Evolutionary conservation across 768 basidiomycete genomes (phyloP).

Genomic region (Terana coerulea): DNA sequence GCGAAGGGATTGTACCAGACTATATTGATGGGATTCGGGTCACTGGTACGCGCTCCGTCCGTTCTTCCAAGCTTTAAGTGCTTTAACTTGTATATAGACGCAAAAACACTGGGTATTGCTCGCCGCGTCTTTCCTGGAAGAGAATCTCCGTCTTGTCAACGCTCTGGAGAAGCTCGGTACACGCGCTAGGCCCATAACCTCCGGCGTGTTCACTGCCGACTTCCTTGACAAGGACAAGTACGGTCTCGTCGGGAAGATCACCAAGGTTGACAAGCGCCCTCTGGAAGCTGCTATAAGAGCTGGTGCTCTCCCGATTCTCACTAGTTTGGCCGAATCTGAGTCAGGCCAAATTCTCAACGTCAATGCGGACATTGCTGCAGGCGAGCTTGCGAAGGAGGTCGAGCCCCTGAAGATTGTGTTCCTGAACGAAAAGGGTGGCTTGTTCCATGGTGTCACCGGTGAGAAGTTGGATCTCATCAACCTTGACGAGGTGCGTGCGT

Average conservation of each 20-base stretch:
- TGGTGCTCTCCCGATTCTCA: slow-evolving; percentile 93
- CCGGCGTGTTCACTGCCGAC: slow-evolving; percentile 96
- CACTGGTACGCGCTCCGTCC: slow-evolving; percentile 55
- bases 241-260: slow-evolving; percentile 93
- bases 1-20: slow-evolving; percentile 91
- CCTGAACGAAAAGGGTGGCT: slow-evolving; percentile 95
- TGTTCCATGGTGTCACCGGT: slow-evolving; percentile 96
- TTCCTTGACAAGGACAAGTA: slow-evolving; percentile 96
- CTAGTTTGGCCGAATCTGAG: slow-evolving; percentile 87
- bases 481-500: slow-evolving; percentile 75
- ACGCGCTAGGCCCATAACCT: slow-evolving; percentile 95
- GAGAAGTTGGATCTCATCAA: slow-evolving; percentile 97
- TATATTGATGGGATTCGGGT: slow-evolving; percentile 98
- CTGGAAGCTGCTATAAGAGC: slow-evolving; percentile 96
- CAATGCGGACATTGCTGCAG: slow-evolving; percentile 97
- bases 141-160: slow-evolving; percentile 91
- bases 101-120: slow-evolving; percentile 91
- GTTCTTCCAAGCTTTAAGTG: neutral
- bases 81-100: slow-evolving; percentile 46
- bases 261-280: slow-evolving; percentile 91
- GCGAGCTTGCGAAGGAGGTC: slow-evolving; percentile 95
- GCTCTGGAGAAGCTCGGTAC: slow-evolving; percentile 94
- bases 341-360: slow-evolving; percentile 99
- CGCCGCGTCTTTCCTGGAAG: slow-evolving; percentile 95
- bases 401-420: slow-evolving; percentile 99